Evolutionary conservation across 352 stramenopile species (phyloP).

Genomic region (Phytopythium aichiense): DNA sequence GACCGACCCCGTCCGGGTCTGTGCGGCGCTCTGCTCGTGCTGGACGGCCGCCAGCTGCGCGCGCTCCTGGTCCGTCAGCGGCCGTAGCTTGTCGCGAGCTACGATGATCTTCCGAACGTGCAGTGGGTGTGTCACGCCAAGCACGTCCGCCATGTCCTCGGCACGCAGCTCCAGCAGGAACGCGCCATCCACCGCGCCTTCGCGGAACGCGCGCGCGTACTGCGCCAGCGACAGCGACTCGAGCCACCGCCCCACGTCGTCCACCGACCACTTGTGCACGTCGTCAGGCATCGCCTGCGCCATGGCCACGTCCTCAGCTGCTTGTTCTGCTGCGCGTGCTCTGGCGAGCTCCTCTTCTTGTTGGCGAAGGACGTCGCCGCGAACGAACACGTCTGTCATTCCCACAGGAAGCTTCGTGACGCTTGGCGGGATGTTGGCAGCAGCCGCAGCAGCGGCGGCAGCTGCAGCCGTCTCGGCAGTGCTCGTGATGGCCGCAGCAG

Average conservation of each 20-base stretch:
- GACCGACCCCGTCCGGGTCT: constrained; percentile 18
- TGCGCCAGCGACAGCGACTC: constrained; percentile 87
- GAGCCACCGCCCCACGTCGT: constrained; percentile 91
- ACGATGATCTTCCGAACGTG: constrained; percentile 90
- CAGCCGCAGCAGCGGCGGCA: constrained; percentile 78
- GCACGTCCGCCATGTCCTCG: constrained; percentile 89
- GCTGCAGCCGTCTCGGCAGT: constrained; percentile 87
- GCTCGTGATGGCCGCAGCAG: constrained; percentile 74
- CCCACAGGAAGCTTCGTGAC: constrained; percentile 55
- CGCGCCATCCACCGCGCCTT: constrained; percentile 89
- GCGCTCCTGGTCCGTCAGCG: constrained; percentile 72
- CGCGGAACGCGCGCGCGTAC: constrained; percentile 89
- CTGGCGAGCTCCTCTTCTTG: constrained; percentile 58
- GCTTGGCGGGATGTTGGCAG: constrained; percentile 83
- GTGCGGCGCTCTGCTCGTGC: constrained; percentile 40
- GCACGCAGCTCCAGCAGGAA: constrained; percentile 90
- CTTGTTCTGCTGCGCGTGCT: constrained; percentile 52
- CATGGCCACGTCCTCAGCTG: constrained; percentile 40
- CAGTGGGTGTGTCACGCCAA: constrained; percentile 89
- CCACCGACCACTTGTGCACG: constrained; percentile 80
- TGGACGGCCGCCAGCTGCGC: constrained; percentile 60
- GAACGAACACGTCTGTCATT: constrained; percentile 28
- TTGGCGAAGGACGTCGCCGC: constrained; percentile 33
- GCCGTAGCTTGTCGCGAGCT: constrained; percentile 83
- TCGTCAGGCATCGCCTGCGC: constrained; percentile 67